Conservation (phyloP, 306 rosid genomes). For the peach (Prunus persica) region DNA sequence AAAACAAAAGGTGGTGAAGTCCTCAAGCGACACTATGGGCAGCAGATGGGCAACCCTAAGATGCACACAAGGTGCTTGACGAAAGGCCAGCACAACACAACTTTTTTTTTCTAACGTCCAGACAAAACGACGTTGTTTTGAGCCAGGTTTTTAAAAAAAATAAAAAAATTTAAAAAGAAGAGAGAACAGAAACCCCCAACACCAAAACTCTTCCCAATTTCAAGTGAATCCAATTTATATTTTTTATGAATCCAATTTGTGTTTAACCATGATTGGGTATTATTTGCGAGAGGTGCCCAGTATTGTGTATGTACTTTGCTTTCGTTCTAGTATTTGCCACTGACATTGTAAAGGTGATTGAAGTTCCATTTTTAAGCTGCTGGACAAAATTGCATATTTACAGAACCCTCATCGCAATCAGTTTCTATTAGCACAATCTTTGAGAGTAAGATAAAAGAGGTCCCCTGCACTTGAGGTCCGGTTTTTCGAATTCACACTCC, state of each 20-base stretch:
- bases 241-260: background rate
- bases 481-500: too few relatives aligned
- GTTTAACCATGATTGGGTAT: constrained; percentile 12
- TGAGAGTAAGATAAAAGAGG: background rate
- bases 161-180: fast-evolving
- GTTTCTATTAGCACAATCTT: background rate
- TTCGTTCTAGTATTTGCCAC: background rate
- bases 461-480: background rate
- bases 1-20: too few relatives aligned
- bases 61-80: too few relatives aligned
- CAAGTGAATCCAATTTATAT: too few relatives aligned
- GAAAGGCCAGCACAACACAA: too few relatives aligned
- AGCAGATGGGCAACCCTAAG: too few relatives aligned
- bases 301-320: constrained; percentile 7
- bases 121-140: too few relatives aligned
- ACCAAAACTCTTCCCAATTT: too few relatives aligned
- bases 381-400: background rate
- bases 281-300: background rate
- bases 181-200: too few relatives aligned
- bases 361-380: background rate
- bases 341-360: background rate
- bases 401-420: background rate
- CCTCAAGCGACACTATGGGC: too few relatives aligned
- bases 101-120: too few relatives aligned
- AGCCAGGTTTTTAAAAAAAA: too few relatives aligned